A percentile compares a stretch with the other conserved stretches of the same genome.
phyloP scores from a whole-genome alignment of 768 basidiomycete genomes.

The Tulasnella sp. region DNA sequence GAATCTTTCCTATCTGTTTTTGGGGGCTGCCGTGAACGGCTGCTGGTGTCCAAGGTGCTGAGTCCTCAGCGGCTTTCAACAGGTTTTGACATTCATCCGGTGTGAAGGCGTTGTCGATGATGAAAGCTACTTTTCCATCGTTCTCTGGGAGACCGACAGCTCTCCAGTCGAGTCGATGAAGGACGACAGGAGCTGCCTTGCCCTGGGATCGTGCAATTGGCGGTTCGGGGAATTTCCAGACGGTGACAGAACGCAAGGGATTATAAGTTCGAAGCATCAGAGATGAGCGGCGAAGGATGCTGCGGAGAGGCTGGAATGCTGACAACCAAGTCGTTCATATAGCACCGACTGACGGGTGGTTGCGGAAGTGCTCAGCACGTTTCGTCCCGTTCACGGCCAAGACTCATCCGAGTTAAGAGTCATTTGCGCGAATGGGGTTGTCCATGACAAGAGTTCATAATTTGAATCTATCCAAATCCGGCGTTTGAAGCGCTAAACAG shows the following conservation, averaged over 20 bases:
- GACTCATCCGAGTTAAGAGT: too few relatives aligned
- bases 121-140: not conserved
- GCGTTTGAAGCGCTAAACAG: too few relatives aligned
- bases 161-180: slow-evolving; percentile 10
- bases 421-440: too few relatives aligned
- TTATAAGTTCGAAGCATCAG: not conserved
- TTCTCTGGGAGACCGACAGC: slow-evolving; percentile 9
- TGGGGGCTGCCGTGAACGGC: not conserved
- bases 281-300: slow-evolving; percentile 11
- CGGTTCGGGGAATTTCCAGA: not conserved
- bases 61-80: not conserved
- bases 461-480: too few relatives aligned
- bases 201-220: not conserved
- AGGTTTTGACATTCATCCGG: slow-evolving; percentile 10
- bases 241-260: not conserved
- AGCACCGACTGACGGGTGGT: not conserved
- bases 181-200: slow-evolving; percentile 5
- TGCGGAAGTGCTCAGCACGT: too few relatives aligned
- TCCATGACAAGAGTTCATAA: too few relatives aligned
- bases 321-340: not conserved
- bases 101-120: slow-evolving; percentile 16
- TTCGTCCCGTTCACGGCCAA: too few relatives aligned
- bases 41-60: slow-evolving; percentile 1
- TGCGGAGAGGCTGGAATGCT: not conserved
- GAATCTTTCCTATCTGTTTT: not conserved